Evolutionary conservation across 2,329 filamentous ascomycete species (phyloP).

Genomic region (Colletotrichum paranaense): DNA sequence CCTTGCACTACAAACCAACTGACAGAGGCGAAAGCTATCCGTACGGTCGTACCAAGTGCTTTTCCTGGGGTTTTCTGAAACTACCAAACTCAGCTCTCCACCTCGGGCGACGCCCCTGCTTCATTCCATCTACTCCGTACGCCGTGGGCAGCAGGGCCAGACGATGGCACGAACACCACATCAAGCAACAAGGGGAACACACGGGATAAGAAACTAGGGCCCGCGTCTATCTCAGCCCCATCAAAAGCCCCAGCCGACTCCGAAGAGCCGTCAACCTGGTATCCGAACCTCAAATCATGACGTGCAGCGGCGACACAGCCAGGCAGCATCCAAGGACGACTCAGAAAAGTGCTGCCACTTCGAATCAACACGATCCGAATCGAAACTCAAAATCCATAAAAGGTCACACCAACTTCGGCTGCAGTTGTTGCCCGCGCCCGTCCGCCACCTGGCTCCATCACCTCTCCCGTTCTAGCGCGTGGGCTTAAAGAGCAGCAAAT

Average conservation of each 20-base stretch:
- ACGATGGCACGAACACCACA: background rate
- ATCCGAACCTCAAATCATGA: background rate
- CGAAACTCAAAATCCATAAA: background rate
- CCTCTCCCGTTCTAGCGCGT: slow-evolving; percentile 7
- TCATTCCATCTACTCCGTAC: background rate
- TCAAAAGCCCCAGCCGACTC: background rate
- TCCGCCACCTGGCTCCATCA: too few relatives aligned
- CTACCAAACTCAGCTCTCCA: background rate
- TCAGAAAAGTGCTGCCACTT: background rate
- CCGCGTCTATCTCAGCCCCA: background rate
- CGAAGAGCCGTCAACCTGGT: background rate
- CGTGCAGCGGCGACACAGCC: background rate
- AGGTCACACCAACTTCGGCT: background rate
- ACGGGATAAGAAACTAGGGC: background rate
- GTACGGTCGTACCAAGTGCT: background rate
- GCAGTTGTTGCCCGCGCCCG: background rate
- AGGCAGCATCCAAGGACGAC: background rate
- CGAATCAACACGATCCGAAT: background rate
- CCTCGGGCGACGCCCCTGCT: background rate
- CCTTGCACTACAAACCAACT: background rate
- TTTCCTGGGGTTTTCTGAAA: background rate
- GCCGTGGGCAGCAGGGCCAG: background rate
- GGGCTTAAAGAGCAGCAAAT: background rate
- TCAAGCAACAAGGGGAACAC: background rate
- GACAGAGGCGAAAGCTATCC: background rate